Conservation (phyloP, 1,139 yeast species). For the Yamadazyma triangularis region DNA sequence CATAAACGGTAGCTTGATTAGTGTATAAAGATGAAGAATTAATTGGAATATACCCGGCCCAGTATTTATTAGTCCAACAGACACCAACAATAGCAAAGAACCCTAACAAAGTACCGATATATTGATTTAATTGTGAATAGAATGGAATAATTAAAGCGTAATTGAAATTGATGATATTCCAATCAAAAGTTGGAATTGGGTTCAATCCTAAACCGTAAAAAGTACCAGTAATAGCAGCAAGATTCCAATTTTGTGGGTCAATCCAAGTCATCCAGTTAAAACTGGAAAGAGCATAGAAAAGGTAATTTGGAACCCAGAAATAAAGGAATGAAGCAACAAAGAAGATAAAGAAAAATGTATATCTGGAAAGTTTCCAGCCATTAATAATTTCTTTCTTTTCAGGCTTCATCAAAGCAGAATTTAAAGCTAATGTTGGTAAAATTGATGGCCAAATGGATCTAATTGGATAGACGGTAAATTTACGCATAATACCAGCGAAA, state of each 20-base stretch:
- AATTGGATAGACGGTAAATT: slow-evolving; percentile 35
- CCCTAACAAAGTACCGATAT: slow-evolving; percentile 27
- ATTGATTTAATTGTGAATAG: slow-evolving; percentile 29
- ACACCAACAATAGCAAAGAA: slow-evolving; percentile 25
- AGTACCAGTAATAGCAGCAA: slow-evolving; percentile 32
- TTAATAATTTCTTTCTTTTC: slow-evolving; percentile 22
- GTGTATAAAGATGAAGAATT: slow-evolving; percentile 29
- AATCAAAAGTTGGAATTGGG: slow-evolving; percentile 39
- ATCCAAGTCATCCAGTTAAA: slow-evolving; percentile 46
- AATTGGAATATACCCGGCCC: slow-evolving; percentile 34
- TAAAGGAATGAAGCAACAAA: slow-evolving; percentile 27
- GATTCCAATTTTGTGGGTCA: slow-evolving; percentile 31
- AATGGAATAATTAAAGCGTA: slow-evolving; percentile 35
- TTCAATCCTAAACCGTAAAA: slow-evolving; percentile 35
- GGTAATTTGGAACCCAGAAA: slow-evolving; percentile 36
- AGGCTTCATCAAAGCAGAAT: slow-evolving; percentile 31
- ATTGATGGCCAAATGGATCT: slow-evolving; percentile 41
- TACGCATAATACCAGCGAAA: slow-evolving; percentile 37
- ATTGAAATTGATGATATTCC: slow-evolving; percentile 32
- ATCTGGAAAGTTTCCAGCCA: slow-evolving; percentile 37
- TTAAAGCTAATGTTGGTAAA: slow-evolving; percentile 37
- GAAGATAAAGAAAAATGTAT: slow-evolving; percentile 28
- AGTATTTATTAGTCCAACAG: slow-evolving; percentile 29
- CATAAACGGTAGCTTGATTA: slow-evolving; percentile 24
- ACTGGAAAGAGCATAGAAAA: slow-evolving; percentile 31